phyloP scores from a whole-genome alignment of 2,329 filamentous ascomycete species.

The Cladosporium austrohemisphaericum region DNA sequence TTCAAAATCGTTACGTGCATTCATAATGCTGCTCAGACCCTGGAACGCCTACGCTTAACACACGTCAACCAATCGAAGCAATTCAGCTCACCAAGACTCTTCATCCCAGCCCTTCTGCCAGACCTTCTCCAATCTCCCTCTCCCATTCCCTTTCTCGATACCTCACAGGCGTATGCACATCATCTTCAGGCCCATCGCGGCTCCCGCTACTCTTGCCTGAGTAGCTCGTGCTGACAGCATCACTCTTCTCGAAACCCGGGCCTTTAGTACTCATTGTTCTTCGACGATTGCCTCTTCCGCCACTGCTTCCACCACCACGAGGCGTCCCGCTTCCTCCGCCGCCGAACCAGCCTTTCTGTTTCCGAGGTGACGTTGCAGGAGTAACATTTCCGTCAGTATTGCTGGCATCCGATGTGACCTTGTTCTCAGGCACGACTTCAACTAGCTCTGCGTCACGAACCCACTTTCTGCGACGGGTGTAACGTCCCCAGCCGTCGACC shows the following conservation, averaged over 20 bases:
- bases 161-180: constrained; percentile 48
- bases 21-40: too few relatives aligned
- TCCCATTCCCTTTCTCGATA: constrained; percentile 51
- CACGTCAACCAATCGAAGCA: not conserved
- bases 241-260: not conserved
- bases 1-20: too few relatives aligned
- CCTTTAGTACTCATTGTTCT: constrained; percentile 17
- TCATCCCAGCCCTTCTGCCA: constrained; percentile 75
- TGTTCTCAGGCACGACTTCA: constrained; percentile 51
- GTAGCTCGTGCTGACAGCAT: constrained; percentile 10
- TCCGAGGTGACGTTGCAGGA: constrained; percentile 14
- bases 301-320: constrained; percentile 17
- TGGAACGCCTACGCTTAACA: not conserved
- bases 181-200: constrained; percentile 38
- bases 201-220: constrained; percentile 20
- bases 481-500: constrained; percentile 90
- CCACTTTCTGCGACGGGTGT: constrained; percentile 92
- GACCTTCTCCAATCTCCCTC: constrained; percentile 81
- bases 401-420: not conserved
- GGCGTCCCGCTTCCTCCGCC: constrained; percentile 14
- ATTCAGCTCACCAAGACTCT: too few relatives aligned
- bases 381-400: constrained; percentile 5
- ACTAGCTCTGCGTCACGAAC: constrained; percentile 93
- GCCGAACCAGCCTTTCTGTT: constrained; percentile 30
- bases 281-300: constrained; percentile 6